Percentiles rank a stretch among this genome's conserved stretches.
These are phyloP conservation scores for Wickerhamomyces strasburgensis DNA, from an alignment of 805 yeast species.

Conservation along the genomic window DNA sequence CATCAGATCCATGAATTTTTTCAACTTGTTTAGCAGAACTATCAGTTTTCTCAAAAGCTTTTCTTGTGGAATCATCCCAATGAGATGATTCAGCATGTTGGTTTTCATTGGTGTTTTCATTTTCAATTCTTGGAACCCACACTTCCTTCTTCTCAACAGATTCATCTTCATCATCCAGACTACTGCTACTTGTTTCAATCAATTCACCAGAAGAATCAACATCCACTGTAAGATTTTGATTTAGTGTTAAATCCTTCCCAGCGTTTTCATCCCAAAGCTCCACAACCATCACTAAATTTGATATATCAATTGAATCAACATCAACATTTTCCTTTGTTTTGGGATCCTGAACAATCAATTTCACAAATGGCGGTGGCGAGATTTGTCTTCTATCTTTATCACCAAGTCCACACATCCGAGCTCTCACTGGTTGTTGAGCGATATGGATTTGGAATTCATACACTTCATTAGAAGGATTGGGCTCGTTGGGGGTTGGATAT, in stretches of 20 bases:
- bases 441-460: too few relatives aligned
- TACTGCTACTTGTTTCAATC: neutral
- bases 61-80: too few relatives aligned
- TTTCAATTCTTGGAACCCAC: neutral
- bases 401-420: conserved; percentile 44
- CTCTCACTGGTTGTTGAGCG: conserved; percentile 40
- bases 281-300: conserved; percentile 32
- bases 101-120: neutral
- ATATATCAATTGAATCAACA: conserved; percentile 28
- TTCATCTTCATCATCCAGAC: neutral
- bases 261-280: conserved; percentile 38
- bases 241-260: conserved; percentile 15
- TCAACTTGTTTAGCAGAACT: too few relatives aligned
- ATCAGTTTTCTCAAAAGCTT: too few relatives aligned
- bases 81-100: too few relatives aligned
- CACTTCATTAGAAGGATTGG: too few relatives aligned
- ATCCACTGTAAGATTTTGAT: conserved; percentile 20
- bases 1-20: too few relatives aligned
- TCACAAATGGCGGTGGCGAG: conserved; percentile 30
- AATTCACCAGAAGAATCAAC: neutral
- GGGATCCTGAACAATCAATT: conserved; percentile 17
- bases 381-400: conserved; percentile 34
- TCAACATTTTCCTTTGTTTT: conserved; percentile 24
- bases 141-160: neutral
- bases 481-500: too few relatives aligned